Percentiles rank a stretch among this genome's conserved stretches.
These are phyloP conservation scores for Amphirosellinia nigrospora DNA, from an alignment of 495 filamentous ascomycete genomes.

Conservation along the genomic window DNA sequence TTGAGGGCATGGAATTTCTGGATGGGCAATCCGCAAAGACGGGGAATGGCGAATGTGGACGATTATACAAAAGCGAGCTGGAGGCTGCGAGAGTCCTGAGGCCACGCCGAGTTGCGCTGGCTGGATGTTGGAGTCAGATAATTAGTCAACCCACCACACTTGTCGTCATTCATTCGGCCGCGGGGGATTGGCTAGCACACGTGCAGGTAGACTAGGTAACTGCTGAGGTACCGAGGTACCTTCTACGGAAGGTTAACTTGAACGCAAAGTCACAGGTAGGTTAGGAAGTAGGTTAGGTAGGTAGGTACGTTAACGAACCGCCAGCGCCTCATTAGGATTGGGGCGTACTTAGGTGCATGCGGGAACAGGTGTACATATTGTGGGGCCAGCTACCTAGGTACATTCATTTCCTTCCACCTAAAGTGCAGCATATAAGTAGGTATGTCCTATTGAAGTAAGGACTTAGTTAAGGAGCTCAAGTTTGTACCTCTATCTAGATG, in stretches of 20 bases:
- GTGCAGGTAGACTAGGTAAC: neutral
- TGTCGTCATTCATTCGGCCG: slow-evolving; percentile 23
- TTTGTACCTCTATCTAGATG: too few species aligned
- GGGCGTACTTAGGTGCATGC: neutral
- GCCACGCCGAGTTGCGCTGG: slow-evolving; percentile 6
- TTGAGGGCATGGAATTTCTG: neutral
- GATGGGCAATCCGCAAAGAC: neutral
- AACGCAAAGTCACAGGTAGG: too few species aligned
- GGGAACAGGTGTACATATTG: neutral
- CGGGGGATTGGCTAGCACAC: neutral
- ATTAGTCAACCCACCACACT: slow-evolving; percentile 20
- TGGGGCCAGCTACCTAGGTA: neutral
- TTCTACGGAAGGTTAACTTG: neutral
- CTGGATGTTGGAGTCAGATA: slow-evolving; percentile 2
- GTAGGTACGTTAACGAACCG: neutral
- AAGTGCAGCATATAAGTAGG: neutral
- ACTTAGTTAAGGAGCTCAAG: too few species aligned
- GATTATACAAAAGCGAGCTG: slow-evolving; percentile 1
- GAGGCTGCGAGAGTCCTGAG: slow-evolving; percentile 5
- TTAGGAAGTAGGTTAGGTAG: too few species aligned
- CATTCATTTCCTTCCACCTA: neutral
- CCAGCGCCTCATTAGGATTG: neutral
- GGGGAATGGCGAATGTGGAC: neutral
- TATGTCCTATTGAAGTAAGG: too few species aligned
- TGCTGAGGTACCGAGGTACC: too few species aligned